Conservation (phyloP, 1,284 basidiomycete genomes). For the Exobasidium rhododendri region DNA sequence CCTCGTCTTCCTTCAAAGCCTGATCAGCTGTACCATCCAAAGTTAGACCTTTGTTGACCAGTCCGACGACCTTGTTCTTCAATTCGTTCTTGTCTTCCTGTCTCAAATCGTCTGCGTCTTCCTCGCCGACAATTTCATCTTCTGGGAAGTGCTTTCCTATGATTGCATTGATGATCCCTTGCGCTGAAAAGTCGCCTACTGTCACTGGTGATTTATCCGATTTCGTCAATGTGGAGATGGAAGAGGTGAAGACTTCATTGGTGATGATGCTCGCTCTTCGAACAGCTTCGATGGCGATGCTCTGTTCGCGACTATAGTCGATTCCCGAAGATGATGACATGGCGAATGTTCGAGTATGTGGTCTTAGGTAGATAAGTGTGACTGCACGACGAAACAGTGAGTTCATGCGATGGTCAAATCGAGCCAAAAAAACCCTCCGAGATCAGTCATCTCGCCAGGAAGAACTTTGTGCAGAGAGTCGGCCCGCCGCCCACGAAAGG, state of each 20-base stretch:
- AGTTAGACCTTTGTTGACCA: conserved; percentile 77
- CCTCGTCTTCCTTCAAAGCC: conserved; percentile 56
- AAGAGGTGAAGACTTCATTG: conserved; percentile 78
- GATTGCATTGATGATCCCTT: conserved; percentile 49
- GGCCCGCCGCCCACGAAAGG: too few species aligned
- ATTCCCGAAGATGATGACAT: conserved; percentile 2
- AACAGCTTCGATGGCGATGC: conserved; percentile 83
- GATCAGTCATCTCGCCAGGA: too few species aligned
- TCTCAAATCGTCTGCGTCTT: conserved; percentile 72
- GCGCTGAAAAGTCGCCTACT: conserved; percentile 57
- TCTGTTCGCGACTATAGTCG: conserved; percentile 61
- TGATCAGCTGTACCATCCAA: conserved; percentile 30
- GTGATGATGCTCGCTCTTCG: conserved; percentile 73
- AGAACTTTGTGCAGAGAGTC: too few species aligned
- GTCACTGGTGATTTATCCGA: conserved; percentile 95
- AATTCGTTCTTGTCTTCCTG: conserved; percentile 58
- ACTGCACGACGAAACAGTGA: too few species aligned
- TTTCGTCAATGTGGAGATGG: conserved; percentile 87
- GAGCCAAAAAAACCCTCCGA: too few species aligned
- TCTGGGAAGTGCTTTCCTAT: conserved; percentile 66
- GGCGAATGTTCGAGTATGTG: neutral
- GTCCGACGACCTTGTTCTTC: conserved; percentile 69
- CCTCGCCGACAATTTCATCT: conserved; percentile 91
- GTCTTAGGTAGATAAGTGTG: too few species aligned
- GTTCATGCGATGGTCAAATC: too few species aligned